These are phyloP conservation scores for Symbiotaphrina buchneri DNA, from an alignment of 495 filamentous ascomycete species.

Conservation along the genomic window DNA sequence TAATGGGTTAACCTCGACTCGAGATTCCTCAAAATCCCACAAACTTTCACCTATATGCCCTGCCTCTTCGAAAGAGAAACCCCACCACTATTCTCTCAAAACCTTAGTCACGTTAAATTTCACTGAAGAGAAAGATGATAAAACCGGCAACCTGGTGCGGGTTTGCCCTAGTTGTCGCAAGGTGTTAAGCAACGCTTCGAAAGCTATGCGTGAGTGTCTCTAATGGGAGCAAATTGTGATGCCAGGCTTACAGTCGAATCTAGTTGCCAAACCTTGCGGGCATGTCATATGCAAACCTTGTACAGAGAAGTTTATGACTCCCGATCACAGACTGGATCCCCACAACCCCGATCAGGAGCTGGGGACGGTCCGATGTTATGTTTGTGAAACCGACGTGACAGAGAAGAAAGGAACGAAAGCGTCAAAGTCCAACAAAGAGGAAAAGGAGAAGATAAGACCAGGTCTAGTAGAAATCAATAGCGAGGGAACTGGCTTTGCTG, in stretches of 20 bases:
- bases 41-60: conserved; percentile 68
- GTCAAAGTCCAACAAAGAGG: conserved; percentile 13
- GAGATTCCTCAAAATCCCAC: conserved; percentile 32
- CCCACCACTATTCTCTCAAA: conserved; percentile 67
- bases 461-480: conserved; percentile 68
- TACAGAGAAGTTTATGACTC: conserved; percentile 67
- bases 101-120: conserved; percentile 62
- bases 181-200: conserved; percentile 56
- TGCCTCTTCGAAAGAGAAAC: conserved; percentile 39
- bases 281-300: conserved; percentile 86
- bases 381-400: conserved; percentile 61
- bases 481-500: conserved; percentile 87
- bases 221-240: background rate
- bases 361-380: conserved; percentile 43
- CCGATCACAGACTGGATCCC: conserved; percentile 12
- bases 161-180: conserved; percentile 84
- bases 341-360: background rate
- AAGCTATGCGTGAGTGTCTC: conserved; percentile 38
- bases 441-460: conserved; percentile 32
- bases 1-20: conserved; percentile 17
- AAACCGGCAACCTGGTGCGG: conserved; percentile 25
- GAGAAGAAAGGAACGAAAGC: background rate
- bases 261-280: conserved; percentile 75
- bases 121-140: conserved; percentile 42
- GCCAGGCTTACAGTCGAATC: background rate